Evolutionary conservation across 192 early-diverging fungal species (phyloP), one percentile per base, ranked within the genome.

Genomic region (Piromyces finnis): DNA sequence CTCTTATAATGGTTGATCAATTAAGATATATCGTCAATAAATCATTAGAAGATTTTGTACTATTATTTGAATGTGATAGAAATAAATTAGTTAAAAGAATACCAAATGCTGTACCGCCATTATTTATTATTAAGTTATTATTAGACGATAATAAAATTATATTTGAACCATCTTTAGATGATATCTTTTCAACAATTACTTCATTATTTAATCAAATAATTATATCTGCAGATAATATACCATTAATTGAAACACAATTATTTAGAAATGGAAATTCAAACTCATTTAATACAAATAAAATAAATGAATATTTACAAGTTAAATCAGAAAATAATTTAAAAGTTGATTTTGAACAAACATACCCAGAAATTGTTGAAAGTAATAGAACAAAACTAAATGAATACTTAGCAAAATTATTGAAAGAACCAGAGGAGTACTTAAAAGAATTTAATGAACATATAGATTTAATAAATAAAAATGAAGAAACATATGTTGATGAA

Each of bases 281-380:
- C 28, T 80, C 51, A 6, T 28, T 79, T 27, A 79, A 39, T n/a
- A 0, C 16, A 11, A 89, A 81, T 29, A 81, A 82, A n/a, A 68
- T 22, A 68, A 68, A 68, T 68, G 86, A 82, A 7, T 83, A 84
- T 18, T 80, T 86, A 12, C 84, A 82, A 80, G 81, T 89, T 27
- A 87, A 86, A 78, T 84, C 89, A 14, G 89, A 90, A 39, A 84
- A 88, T 79, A 88, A 88, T 78, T 86, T 90, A 28, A 30, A 82
- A n/a, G 85, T 90, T 15, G 87, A 85, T 18, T 89, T 89, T 82
- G 88, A 89, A 39, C 80, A 84, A 29, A 91, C 88, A 16, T 88
- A 82, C 26, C 90, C 88, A n/a, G 78, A 78, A 27, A 30, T 87
- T 18, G 89, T 90, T 6, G 59, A 81, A 59, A 59, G 86, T 28